Evolutionary conservation across 106 monocot genomes (phyloP), one percentile per base, ranked within the genome.

Genomic region (Cymbidium sinense): DNA sequence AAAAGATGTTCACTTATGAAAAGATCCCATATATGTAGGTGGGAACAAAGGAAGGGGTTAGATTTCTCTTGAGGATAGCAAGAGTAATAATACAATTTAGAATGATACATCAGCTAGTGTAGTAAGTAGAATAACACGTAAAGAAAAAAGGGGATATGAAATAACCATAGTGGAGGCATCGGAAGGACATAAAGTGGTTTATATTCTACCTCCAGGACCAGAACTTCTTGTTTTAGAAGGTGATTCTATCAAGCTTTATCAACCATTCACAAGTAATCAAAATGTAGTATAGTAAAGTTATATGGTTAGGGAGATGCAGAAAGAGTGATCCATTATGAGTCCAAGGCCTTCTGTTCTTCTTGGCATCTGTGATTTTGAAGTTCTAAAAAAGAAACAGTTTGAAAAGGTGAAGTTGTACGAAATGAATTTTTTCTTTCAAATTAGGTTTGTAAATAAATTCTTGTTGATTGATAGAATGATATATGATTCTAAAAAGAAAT

Each of bases 161-260:
- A 37, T 37, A 81, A 74, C 52, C 79, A 67, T 79, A 79, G 43
- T 62, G 51, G 64, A 75, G 82, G n/a, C n/a, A n/a, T n/a, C n/a
- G 55, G 50, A 82, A 75, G 82, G 85, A 37, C 70, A 71, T 76
- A 50, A 85, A 69, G 78, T 81, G 65, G 67, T 81, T 81, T 64
- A 70, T 78, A 85, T 81, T 85, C 81, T 78, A 85, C 74, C 78
- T 78, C 74, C 13, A 71, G 54, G 54, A 77, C 55, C 37, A 37
- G 0, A 37, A 37, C 37, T 1, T 37, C 37, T 37, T 58, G 13
- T 74, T 51, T 80, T 54, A 80, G 0, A n/a, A 29, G 31, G 75
- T 37, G 37, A 37, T 5, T 37, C 37, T 0, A 37, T 37, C 31
- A 69, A 69, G 58, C 50, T 55, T 47, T 41, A 78, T 78, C 65